Evolutionary conservation across 2,329 filamentous ascomycete genomes (phyloP).

Genomic region (Cladosporium sp.): DNA sequence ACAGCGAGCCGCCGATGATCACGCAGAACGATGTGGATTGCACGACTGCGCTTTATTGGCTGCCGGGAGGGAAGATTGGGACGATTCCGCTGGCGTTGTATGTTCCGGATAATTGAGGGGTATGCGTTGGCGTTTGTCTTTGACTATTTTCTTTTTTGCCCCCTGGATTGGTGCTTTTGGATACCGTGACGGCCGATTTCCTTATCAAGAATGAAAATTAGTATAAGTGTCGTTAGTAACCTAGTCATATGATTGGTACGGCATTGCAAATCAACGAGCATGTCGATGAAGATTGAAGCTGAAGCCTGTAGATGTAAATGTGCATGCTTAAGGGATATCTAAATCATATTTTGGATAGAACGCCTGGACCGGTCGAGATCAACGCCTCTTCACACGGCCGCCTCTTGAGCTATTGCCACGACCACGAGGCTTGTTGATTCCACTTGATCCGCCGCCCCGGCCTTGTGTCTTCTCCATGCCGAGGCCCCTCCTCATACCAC

Average conservation of each 20-base stretch:
- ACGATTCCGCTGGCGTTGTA: not conserved
- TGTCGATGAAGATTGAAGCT: not conserved
- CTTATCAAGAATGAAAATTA: not conserved
- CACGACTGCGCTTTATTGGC: not conserved
- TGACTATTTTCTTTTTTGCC: not conserved
- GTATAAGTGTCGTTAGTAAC: not conserved
- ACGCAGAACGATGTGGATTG: not conserved
- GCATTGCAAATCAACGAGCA: not conserved
- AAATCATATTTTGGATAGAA: not conserved
- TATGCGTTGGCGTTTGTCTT: not conserved
- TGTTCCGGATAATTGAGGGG: not conserved
- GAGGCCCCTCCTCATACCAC: constrained; percentile 38
- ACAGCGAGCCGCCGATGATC: constrained; percentile 9
- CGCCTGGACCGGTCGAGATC: not conserved
- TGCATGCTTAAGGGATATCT: constrained; percentile 12
- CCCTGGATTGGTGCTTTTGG: not conserved
- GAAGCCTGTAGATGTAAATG: constrained; percentile 2
- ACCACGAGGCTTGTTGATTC: constrained; percentile 32
- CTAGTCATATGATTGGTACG: not conserved
- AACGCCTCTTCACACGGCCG: constrained; percentile 20
- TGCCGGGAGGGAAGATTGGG: not conserved
- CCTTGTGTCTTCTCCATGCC: constrained; percentile 37
- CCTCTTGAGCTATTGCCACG: constrained; percentile 15
- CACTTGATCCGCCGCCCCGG: constrained; percentile 16
- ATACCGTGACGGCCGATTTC: not conserved